These are phyloP conservation scores for Lathyrus aphaca DNA, from an alignment of 306 rosid species.

Conservation along the genomic window DNA sequence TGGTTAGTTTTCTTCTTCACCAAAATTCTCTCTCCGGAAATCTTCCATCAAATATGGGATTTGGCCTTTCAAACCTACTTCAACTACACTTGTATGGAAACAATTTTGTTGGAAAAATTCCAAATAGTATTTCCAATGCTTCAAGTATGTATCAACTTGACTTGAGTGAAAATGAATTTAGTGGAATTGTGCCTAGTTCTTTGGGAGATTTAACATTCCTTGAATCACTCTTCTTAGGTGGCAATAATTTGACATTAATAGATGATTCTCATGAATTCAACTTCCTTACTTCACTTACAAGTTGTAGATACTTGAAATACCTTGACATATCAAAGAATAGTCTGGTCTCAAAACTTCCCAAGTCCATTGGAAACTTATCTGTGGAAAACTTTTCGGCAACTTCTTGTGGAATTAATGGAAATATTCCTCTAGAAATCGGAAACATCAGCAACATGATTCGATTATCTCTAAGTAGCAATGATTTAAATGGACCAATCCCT, in stretches of 20 bases:
- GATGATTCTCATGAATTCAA: conserved; percentile 9
- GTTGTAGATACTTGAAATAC: not conserved
- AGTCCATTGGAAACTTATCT: conserved; percentile 37
- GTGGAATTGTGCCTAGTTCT: conserved; percentile 2
- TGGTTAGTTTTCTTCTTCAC: no score
- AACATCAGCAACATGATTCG: conserved; percentile 29
- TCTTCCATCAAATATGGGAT: conserved; percentile 28
- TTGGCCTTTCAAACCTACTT: conserved; percentile 2
- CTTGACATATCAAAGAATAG: not conserved
- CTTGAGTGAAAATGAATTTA: not conserved
- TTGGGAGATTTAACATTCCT: conserved; percentile 19
- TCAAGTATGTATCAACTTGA: not conserved
- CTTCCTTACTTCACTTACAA: conserved; percentile 18
- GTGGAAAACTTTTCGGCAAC: not conserved
- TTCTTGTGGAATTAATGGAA: conserved; percentile 13
- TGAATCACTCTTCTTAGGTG: not conserved
- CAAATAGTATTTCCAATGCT: no score
- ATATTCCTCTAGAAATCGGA: conserved; percentile 39
- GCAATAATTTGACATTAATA: conserved; percentile 4
- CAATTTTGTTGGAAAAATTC: no score
- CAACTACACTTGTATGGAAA: no score
- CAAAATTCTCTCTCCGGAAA: not conserved
- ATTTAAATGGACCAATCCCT: conserved; percentile 39
- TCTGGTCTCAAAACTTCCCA: conserved; percentile 22
- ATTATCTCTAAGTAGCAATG: conserved; percentile 22